These are phyloP conservation scores for Cystobasidiaceae sp. DNA, from an alignment of 1,284 basidiomycete genomes.

Conservation along the genomic window DNA sequence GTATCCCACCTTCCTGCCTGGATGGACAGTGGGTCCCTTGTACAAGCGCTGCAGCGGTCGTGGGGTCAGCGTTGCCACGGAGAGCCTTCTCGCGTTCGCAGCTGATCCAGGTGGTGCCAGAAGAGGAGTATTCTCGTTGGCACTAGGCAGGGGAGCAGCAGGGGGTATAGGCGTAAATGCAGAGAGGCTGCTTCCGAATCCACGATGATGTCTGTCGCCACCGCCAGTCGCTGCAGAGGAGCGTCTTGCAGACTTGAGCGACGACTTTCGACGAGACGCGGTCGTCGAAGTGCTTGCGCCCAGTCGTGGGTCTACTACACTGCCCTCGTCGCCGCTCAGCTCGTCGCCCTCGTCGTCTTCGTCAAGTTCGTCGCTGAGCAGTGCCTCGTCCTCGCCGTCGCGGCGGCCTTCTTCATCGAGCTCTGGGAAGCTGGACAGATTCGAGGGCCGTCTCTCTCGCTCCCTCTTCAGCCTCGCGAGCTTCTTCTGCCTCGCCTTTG, in stretches of 20 bases:
- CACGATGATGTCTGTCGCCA: too few relatives aligned
- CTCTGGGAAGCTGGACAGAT: too few relatives aligned
- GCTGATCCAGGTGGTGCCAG: neutral
- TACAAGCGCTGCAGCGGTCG: slow-evolving; percentile 12
- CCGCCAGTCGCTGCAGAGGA: too few relatives aligned
- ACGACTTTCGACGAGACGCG: too few relatives aligned
- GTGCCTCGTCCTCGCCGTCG: neutral
- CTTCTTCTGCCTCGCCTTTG: too few relatives aligned
- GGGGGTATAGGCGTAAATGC: neutral
- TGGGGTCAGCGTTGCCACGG: slow-evolving; percentile 22
- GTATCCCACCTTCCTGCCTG: slow-evolving; percentile 14
- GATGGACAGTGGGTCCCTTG: slow-evolving; percentile 11
- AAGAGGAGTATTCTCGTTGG: slow-evolving; percentile 16
- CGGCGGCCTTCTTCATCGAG: slow-evolving; percentile 4
- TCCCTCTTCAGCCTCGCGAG: too few relatives aligned
- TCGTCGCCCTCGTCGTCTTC: slow-evolving; percentile 16
- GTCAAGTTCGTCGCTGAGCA: slow-evolving; percentile 9
- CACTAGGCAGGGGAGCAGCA: neutral
- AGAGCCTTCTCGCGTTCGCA: neutral
- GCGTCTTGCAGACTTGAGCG: too few relatives aligned
- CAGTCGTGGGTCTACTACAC: too few relatives aligned
- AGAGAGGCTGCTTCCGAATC: neutral
- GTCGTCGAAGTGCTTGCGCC: too few relatives aligned
- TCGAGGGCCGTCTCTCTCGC: too few relatives aligned
- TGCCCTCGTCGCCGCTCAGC: neutral